These are phyloP conservation scores for Agaricus bisporus DNA, from an alignment of 768 basidiomycete species.

Conservation along the genomic window DNA sequence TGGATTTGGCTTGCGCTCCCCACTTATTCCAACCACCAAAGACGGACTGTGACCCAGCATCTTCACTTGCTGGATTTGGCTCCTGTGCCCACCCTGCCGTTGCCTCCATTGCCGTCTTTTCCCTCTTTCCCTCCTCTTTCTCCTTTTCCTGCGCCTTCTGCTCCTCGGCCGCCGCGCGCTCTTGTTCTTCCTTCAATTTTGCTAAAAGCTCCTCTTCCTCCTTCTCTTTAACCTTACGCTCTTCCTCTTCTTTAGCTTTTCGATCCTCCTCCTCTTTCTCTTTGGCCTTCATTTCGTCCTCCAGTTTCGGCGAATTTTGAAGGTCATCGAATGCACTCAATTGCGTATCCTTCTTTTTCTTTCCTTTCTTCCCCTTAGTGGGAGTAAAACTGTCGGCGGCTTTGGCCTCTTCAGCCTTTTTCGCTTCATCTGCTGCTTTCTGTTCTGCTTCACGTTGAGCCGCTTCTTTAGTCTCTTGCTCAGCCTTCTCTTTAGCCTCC, in stretches of 20 bases:
- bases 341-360: conserved; percentile 6
- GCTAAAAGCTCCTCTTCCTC: conserved; percentile 3
- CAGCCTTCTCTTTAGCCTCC: conserved; percentile 1
- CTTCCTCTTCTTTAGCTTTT: conserved; percentile 12
- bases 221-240: conserved; percentile 7
- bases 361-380: not conserved
- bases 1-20: conserved; percentile 6
- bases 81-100: conserved; percentile 13
- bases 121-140: not conserved
- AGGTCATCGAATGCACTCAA: not conserved
- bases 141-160: conserved; percentile 6
- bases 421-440: not conserved
- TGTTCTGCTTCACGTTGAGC: conserved; percentile 10
- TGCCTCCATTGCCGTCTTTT: conserved; percentile 15
- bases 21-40: conserved; percentile 7
- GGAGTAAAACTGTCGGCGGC: not conserved
- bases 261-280: conserved; percentile 7
- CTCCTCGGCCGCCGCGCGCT: conserved; percentile 7
- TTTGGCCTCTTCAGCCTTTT: conserved; percentile 1
- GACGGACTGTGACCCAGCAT: conserved; percentile 9
- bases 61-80: conserved; percentile 2
- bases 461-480: not conserved
- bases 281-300: conserved; percentile 10
- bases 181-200: conserved; percentile 1
- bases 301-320: conserved; percentile 8